Evolutionary conservation across 2,329 filamentous ascomycete species (phyloP).

Genomic region (Aspergillus oerlinghausenensis): DNA sequence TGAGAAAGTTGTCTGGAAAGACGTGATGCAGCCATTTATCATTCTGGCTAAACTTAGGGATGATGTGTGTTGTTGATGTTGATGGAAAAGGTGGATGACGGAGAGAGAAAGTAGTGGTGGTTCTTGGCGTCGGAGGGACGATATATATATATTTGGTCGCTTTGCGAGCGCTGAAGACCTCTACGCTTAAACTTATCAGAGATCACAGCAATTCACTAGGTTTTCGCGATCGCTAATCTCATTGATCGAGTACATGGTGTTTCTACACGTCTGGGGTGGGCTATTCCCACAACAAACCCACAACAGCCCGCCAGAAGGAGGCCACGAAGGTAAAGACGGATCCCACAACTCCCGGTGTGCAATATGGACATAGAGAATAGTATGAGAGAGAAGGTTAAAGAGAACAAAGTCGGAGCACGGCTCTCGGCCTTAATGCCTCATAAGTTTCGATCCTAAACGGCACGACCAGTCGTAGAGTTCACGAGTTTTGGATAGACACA

Average conservation of each 20-base stretch:
- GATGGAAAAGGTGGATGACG: background rate
- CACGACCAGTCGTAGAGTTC: constrained; percentile 1
- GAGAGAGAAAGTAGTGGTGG: background rate
- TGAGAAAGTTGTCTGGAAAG: constrained; percentile 4
- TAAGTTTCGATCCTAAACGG: background rate
- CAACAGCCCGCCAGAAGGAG: background rate
- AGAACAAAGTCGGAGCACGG: background rate
- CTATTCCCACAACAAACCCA: background rate
- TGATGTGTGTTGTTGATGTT: background rate
- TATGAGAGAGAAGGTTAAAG: background rate
- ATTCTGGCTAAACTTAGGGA: background rate
- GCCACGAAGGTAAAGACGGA: background rate
- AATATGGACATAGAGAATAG: background rate
- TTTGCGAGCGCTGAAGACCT: background rate
- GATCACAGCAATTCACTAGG: background rate
- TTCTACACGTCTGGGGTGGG: background rate
- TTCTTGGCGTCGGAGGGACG: background rate
- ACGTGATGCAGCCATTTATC: constrained; percentile 13
- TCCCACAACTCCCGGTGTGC: background rate
- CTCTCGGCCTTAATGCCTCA: background rate
- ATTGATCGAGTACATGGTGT: background rate
- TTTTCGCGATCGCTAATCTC: background rate
- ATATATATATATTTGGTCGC: background rate
- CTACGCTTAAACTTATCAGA: background rate
- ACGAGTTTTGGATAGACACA: constrained; percentile 16